Evolutionary conservation across 106 monocot genomes (phyloP).

Genomic region (Dendrobium huoshanense): DNA sequence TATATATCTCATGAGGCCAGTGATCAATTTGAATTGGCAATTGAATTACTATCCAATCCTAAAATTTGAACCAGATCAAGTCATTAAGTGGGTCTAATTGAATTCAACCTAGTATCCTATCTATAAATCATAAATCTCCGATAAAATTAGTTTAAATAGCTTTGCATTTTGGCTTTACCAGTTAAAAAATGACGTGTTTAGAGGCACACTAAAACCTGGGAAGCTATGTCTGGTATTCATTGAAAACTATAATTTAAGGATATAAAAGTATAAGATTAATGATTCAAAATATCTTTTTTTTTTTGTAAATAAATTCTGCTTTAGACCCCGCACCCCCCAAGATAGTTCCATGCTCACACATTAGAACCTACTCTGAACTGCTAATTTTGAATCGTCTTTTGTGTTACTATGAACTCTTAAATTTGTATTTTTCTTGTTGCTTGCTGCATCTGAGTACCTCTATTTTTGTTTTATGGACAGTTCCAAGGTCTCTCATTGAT

Average conservation of each 20-base stretch:
- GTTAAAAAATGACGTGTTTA: no score
- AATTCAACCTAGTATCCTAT: no score
- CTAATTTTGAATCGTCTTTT: not conserved
- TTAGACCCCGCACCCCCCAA: not conserved
- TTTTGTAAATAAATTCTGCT: not conserved
- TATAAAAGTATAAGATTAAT: not conserved
- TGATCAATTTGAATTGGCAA: no score
- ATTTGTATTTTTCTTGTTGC: not conserved
- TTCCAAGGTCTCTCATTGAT: conserved; percentile 51
- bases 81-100: no score
- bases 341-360: not conserved
- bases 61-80: no score
- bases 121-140: no score
- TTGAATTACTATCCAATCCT: no score
- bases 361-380: not conserved
- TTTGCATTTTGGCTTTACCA: no score
- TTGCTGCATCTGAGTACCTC: not conserved
- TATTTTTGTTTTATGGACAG: conserved; percentile 20
- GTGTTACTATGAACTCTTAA: not conserved
- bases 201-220: not conserved
- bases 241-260: not conserved
- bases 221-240: not conserved
- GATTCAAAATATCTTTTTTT: not conserved
- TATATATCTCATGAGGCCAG: no score
- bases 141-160: no score